These are phyloP conservation scores for Quercus alba DNA, from an alignment of 306 rosid genomes.

Conservation along the genomic window DNA sequence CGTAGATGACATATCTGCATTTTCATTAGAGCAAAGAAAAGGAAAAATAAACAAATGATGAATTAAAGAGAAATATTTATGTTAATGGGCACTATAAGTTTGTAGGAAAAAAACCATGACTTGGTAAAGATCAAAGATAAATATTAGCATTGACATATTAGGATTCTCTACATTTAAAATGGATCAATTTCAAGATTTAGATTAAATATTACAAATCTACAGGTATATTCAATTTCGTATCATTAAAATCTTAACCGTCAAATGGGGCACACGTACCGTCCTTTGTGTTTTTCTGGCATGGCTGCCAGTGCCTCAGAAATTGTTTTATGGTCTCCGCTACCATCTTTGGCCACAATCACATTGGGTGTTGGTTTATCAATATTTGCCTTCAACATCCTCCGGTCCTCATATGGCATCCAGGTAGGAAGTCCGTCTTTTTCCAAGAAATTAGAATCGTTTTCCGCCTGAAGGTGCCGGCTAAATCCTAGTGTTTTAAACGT, in stretches of 20 bases:
- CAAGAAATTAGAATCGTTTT: background rate
- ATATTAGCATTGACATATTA: background rate
- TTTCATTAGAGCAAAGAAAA: background rate
- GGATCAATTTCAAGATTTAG: too few species aligned
- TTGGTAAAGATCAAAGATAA: background rate
- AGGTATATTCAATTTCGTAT: too few species aligned
- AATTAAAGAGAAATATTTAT: background rate
- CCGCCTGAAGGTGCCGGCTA: constrained; percentile 34
- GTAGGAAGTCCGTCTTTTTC: constrained; percentile 47
- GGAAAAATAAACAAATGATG: background rate
- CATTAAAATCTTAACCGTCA: too few species aligned
- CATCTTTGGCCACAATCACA: constrained; percentile 75
- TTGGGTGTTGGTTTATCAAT: constrained; percentile 59
- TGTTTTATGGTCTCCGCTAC: constrained; percentile 65
- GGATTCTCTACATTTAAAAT: too few species aligned
- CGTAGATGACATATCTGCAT: constrained; percentile 68
- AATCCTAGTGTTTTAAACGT: background rate
- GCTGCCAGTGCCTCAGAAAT: constrained; percentile 56
- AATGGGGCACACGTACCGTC: constrained; percentile 40
- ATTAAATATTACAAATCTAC: too few species aligned
- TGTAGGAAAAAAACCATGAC: background rate
- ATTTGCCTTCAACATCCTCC: constrained; percentile 56
- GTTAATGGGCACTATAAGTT: background rate
- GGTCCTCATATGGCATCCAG: constrained; percentile 52
- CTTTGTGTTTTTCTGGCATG: constrained; percentile 50